A percentile compares a stretch with the other conserved stretches of the same genome.
Conservation (phyloP, 2,329 filamentous ascomycete species). For the Penicillium sp. region DNA sequence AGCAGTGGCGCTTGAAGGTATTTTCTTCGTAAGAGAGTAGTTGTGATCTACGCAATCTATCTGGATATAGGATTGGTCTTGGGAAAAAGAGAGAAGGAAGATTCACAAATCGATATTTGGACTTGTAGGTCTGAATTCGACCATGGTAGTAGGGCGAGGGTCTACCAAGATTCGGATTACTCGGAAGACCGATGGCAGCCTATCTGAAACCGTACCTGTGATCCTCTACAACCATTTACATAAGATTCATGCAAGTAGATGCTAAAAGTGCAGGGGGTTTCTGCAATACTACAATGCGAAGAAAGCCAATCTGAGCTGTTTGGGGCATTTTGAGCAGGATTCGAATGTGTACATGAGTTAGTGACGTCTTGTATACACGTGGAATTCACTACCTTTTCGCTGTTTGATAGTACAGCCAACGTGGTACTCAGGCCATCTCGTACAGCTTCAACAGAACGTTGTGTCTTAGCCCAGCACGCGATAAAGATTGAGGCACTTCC, state of each 20-base stretch:
- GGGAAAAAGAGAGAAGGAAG: not conserved
- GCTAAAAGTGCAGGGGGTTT: too few relatives aligned
- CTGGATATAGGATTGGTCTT: not conserved
- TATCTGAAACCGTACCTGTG: not conserved
- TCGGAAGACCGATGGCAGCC: not conserved
- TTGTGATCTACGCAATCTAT: not conserved
- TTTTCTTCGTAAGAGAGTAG: not conserved
- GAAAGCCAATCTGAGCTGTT: too few relatives aligned
- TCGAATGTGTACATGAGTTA: too few relatives aligned
- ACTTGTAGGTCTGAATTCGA: not conserved
- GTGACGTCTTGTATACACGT: too few relatives aligned
- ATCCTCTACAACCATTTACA: not conserved
- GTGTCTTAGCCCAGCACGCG: too few relatives aligned
- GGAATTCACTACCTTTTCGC: too few relatives aligned
- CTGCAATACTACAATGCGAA: too few relatives aligned
- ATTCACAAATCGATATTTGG: not conserved
- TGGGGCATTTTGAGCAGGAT: too few relatives aligned
- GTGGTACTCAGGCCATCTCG: too few relatives aligned
- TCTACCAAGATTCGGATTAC: not conserved
- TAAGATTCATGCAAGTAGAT: not conserved
- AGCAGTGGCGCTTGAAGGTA: not conserved
- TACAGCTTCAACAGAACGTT: too few relatives aligned
- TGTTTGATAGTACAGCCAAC: too few relatives aligned
- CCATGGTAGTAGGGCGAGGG: not conserved
- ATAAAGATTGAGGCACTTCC: not conserved